Conservation (phyloP, 371 early-diverging fungal genomes). For the Lichtheimia hyalospora region DNA sequence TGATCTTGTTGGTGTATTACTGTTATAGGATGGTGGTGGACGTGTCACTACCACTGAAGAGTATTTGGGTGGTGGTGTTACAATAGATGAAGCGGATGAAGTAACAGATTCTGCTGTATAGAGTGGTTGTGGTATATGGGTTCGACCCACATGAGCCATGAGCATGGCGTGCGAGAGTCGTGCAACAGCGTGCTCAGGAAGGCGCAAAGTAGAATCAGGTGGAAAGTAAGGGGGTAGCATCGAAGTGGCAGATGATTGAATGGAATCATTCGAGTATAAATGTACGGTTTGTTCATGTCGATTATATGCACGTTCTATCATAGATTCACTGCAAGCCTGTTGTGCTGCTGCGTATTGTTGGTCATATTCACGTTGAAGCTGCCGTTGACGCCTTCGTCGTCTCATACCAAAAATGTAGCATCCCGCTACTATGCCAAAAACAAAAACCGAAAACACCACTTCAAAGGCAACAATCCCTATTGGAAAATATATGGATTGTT, state of each 20-base stretch:
- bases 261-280: background rate
- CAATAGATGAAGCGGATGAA: too few species aligned
- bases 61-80: too few species aligned
- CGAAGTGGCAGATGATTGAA: background rate
- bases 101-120: too few species aligned
- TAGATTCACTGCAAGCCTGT: constrained; percentile 9
- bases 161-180: constrained; percentile 13
- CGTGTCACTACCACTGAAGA: too few species aligned
- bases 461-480: constrained; percentile 13
- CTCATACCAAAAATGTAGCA: constrained; percentile 14
- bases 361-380: constrained; percentile 3
- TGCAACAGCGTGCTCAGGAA: constrained; percentile 13
- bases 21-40: too few species aligned
- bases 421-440: constrained; percentile 9
- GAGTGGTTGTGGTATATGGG: too few species aligned
- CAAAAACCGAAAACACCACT: constrained; percentile 12
- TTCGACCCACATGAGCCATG: constrained; percentile 2
- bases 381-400: constrained; percentile 6
- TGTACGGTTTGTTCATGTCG: constrained; percentile 3
- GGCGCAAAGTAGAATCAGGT: constrained; percentile 3
- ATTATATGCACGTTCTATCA: constrained; percentile 8
- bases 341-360: background rate
- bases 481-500: background rate
- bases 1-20: too few species aligned
- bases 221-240: constrained; percentile 14